Percentiles rank a stretch among this genome's conserved stretches.
These are phyloP conservation scores for Leucoagaricus sp. DNA, from an alignment of 1,284 basidiomycete species.

Conservation along the genomic window DNA sequence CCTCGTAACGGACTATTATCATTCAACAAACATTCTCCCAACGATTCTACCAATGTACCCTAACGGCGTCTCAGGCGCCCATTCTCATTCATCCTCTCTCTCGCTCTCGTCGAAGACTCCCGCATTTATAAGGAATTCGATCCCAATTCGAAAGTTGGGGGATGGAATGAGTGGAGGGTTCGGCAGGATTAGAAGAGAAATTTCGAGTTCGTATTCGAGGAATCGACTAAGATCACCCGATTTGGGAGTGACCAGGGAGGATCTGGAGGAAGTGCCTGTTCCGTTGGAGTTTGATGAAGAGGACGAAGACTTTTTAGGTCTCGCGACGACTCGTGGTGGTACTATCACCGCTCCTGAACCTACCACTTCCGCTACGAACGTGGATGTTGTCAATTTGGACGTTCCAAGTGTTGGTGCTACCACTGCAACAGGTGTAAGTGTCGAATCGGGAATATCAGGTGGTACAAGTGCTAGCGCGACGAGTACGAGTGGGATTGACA, in stretches of 20 bases:
- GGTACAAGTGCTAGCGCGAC: slow-evolving; percentile 16
- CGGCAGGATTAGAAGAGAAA: slow-evolving; percentile 53
- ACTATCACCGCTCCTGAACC: no score
- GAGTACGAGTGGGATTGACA: slow-evolving; percentile 25
- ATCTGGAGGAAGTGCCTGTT: slow-evolving; percentile 38
- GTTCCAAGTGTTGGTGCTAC: slow-evolving; percentile 29
- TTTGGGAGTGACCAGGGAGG: slow-evolving; percentile 20
- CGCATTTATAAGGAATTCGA: slow-evolving; percentile 46
- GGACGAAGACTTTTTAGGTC: slow-evolving; percentile 57
- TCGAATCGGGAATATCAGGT: slow-evolving; percentile 34
- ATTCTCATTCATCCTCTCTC: no score
- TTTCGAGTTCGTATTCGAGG: slow-evolving; percentile 27
- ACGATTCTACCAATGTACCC: slow-evolving; percentile 75
- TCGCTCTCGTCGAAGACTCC: slow-evolving; percentile 14
- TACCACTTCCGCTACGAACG: slow-evolving; percentile 23
- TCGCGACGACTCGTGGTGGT: slow-evolving; percentile 26
- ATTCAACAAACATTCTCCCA: slow-evolving; percentile 37
- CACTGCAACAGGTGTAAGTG: slow-evolving; percentile 34
- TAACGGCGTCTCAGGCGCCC: slow-evolving; percentile 56
- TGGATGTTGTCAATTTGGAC: neutral
- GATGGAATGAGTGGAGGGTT: slow-evolving; percentile 63
- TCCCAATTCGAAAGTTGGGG: slow-evolving; percentile 58
- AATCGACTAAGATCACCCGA: slow-evolving; percentile 37
- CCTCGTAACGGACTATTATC: slow-evolving; percentile 48
- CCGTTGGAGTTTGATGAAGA: slow-evolving; percentile 74